Evolutionary conservation across 148 eudicot species (phyloP).

Genomic region (Polygonum aviculare): DNA sequence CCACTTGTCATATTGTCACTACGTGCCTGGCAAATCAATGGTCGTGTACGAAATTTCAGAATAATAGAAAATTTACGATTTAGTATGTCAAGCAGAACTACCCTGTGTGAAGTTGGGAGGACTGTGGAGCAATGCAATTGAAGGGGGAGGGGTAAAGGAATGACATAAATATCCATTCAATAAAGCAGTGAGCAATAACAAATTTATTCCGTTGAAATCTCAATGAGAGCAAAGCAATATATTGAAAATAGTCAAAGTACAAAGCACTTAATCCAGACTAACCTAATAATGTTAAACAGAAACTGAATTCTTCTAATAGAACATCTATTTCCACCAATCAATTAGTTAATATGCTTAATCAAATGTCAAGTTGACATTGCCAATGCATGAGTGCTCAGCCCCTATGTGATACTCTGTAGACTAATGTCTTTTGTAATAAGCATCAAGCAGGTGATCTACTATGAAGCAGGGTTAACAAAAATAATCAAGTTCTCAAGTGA

Average conservation of each 20-base stretch:
- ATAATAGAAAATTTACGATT: not conserved
- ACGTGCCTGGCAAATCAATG: conserved; percentile 42
- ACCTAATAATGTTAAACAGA: not conserved
- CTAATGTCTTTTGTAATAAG: not conserved
- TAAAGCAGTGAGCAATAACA: not conserved
- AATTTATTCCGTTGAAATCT: not conserved
- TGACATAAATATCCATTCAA: not conserved
- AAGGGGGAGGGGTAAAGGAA: not conserved
- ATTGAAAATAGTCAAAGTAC: not conserved
- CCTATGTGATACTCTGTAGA: not conserved
- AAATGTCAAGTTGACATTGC: not conserved
- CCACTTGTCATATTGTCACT: conserved; percentile 30
- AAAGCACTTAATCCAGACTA: not conserved
- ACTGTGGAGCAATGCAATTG: not conserved
- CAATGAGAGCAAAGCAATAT: not conserved
- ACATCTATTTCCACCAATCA: no score
- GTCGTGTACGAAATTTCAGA: not conserved
- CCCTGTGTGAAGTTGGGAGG: not conserved
- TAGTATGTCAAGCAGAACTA: not conserved
- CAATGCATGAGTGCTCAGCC: not conserved
- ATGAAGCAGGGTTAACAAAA: not conserved
- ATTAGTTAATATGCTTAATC: no score
- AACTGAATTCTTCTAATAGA: not conserved
- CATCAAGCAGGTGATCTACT: not conserved
- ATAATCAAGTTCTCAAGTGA: not conserved